These are phyloP conservation scores for Silene uniflora DNA, from an alignment of 148 eudicot genomes.

Conservation along the genomic window DNA sequence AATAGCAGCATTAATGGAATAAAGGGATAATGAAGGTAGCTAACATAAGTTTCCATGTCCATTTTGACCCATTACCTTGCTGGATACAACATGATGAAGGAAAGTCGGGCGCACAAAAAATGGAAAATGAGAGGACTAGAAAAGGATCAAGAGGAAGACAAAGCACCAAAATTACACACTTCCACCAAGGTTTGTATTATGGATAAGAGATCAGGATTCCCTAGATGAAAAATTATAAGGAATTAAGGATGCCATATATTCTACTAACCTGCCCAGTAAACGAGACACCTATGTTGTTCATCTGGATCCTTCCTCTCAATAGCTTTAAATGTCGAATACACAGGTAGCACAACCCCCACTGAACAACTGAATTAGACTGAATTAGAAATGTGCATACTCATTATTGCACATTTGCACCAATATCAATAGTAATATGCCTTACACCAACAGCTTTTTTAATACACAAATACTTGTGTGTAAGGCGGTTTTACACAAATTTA, in stretches of 20 bases:
- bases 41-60: not conserved
- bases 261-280: constrained; percentile 93
- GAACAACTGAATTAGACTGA: constrained; percentile 23
- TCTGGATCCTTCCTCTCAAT: constrained; percentile 65
- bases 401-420: not conserved
- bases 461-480: too few species aligned
- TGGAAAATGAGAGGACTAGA: not conserved
- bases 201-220: not conserved
- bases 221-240: not conserved
- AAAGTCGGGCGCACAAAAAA: not conserved
- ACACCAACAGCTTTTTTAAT: not conserved
- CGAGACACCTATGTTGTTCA: constrained; percentile 78
- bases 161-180: not conserved
- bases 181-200: not conserved
- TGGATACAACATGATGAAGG: not conserved
- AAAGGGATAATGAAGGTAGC: not conserved
- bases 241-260: not conserved
- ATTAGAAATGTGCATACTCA: not conserved
- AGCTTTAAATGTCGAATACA: constrained; percentile 84
- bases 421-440: not conserved
- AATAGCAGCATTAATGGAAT: not conserved
- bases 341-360: constrained; percentile 55
- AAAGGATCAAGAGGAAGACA: not conserved
- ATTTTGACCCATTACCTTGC: not conserved
- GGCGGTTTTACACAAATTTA: too few species aligned